phyloP scores from a whole-genome alignment of 1,139 yeast genomes.

The Blastobotrys raffinosifermentans region DNA sequence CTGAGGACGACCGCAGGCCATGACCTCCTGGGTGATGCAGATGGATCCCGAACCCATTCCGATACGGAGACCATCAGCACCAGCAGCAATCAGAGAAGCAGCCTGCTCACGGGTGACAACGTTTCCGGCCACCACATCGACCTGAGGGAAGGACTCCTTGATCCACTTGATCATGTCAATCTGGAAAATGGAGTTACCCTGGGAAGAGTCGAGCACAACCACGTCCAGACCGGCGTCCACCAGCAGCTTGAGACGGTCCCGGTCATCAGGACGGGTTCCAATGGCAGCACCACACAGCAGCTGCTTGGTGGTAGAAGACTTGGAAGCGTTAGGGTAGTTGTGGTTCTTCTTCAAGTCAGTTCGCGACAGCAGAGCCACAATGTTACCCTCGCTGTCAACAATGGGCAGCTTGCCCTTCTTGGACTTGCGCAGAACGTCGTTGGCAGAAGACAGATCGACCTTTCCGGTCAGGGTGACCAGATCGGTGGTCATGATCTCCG shows the following conservation, averaged over 20 bases:
- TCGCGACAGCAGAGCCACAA: conserved; percentile 85
- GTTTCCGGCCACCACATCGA: conserved; percentile 94
- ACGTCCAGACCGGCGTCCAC: conserved; percentile 98
- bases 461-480: conserved; percentile 71
- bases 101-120: conserved; percentile 99
- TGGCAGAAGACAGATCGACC: conserved; percentile 77
- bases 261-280: conserved; percentile 90
- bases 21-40: conserved; percentile 98
- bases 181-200: conserved; percentile 96
- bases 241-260: conserved; percentile 71
- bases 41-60: conserved; percentile 99
- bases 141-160: conserved; percentile 68
- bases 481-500: conserved; percentile 86
- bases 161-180: conserved; percentile 89
- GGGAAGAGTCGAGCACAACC: conserved; percentile 91
- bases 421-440: conserved; percentile 81
- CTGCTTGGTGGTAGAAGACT: conserved; percentile 89
- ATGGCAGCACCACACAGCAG: conserved; percentile 97
- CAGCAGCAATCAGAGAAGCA: conserved; percentile 88
- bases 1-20: conserved; percentile 99
- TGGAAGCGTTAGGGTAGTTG: conserved; percentile 90
- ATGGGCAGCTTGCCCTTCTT: conserved; percentile 98
- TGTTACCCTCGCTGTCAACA: conserved; percentile 67
- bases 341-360: conserved; percentile 96
- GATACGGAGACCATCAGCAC: conserved; percentile 96